Percentiles rank a stretch among this genome's conserved stretches.
Evolutionary conservation across 163 green algal genomes (phyloP).

Genomic region (Botryococcus braunii): DNA sequence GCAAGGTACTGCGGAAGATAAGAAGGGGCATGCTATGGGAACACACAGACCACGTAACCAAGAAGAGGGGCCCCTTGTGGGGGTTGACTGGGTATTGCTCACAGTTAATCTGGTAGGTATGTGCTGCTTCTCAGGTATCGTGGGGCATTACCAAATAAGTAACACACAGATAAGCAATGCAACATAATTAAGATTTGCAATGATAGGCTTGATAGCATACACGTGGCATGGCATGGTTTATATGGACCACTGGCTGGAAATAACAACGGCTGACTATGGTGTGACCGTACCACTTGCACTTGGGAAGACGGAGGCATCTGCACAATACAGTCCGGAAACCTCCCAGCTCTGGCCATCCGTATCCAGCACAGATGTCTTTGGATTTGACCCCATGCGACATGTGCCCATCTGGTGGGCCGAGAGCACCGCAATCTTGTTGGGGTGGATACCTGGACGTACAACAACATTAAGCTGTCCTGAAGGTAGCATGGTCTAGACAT

Average conservation of each 20-base stretch:
- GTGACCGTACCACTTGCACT: slow-evolving; percentile 32
- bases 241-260: not conserved
- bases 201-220: not conserved
- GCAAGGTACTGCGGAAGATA: not conserved
- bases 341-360: slow-evolving; percentile 53
- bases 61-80: not conserved
- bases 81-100: not conserved
- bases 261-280: not conserved
- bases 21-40: not conserved
- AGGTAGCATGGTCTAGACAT: too few species aligned
- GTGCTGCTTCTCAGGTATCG: not conserved
- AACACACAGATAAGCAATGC: not conserved
- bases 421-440: slow-evolving; percentile 20
- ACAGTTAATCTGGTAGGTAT: not conserved
- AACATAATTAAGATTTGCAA: not conserved
- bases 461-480: too few species aligned
- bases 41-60: not conserved
- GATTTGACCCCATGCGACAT: slow-evolving; percentile 41
- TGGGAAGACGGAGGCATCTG: slow-evolving; percentile 52
- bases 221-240: not conserved
- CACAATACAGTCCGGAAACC: slow-evolving; percentile 44
- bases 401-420: slow-evolving; percentile 65
- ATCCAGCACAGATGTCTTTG: slow-evolving; percentile 40
- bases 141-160: not conserved
- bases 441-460: slow-evolving; percentile 4